Percentiles rank a stretch among this genome's conserved stretches.
These are phyloP conservation scores for Ottelia alismoides DNA, from an alignment of 106 monocot species.

Conservation along the genomic window DNA sequence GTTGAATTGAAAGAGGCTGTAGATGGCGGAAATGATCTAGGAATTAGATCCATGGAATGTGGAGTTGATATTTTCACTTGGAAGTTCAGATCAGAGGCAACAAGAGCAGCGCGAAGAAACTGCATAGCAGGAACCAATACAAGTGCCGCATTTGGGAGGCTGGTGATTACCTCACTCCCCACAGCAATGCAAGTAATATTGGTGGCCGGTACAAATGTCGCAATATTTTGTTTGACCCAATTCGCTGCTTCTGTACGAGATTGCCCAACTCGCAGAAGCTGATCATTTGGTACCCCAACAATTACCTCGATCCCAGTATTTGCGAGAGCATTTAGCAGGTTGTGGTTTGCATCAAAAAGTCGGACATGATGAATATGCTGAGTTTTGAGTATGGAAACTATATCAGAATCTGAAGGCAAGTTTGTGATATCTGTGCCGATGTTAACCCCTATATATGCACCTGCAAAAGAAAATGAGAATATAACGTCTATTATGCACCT, in stretches of 20 bases:
- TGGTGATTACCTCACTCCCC: slow-evolving; percentile 66
- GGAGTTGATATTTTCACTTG: slow-evolving; percentile 82
- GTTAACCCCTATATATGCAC: slow-evolving; percentile 77
- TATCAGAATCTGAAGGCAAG: slow-evolving; percentile 46
- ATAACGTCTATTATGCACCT: too few species aligned
- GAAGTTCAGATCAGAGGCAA: slow-evolving; percentile 66
- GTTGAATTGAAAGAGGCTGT: slow-evolving; percentile 73
- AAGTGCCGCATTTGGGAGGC: slow-evolving; percentile 64
- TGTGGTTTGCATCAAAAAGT: slow-evolving; percentile 61
- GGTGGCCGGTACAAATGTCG: slow-evolving; percentile 57
- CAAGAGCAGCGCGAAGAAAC: slow-evolving; percentile 69
- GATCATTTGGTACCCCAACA: slow-evolving; percentile 67
- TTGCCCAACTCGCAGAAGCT: slow-evolving; percentile 53
- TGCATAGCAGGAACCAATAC: slow-evolving; percentile 82
- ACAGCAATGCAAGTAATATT: slow-evolving; percentile 82
- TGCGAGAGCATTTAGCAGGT: slow-evolving; percentile 53
- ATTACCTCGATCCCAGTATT: slow-evolving; percentile 89
- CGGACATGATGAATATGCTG: slow-evolving; percentile 71
- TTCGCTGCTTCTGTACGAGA: slow-evolving; percentile 58
- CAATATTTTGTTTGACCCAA: slow-evolving; percentile 79
- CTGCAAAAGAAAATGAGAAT: too few species aligned
- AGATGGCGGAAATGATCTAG: slow-evolving; percentile 72
- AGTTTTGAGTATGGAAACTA: slow-evolving; percentile 59
- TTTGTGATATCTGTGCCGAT: slow-evolving; percentile 52
- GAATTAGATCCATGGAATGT: slow-evolving; percentile 61